Percentiles rank a stretch among this genome's conserved stretches.
These are phyloP conservation scores for Sphagnum contortum DNA, from an alignment of 225 moss, liverwort and hornwort species.

Conservation along the genomic window DNA sequence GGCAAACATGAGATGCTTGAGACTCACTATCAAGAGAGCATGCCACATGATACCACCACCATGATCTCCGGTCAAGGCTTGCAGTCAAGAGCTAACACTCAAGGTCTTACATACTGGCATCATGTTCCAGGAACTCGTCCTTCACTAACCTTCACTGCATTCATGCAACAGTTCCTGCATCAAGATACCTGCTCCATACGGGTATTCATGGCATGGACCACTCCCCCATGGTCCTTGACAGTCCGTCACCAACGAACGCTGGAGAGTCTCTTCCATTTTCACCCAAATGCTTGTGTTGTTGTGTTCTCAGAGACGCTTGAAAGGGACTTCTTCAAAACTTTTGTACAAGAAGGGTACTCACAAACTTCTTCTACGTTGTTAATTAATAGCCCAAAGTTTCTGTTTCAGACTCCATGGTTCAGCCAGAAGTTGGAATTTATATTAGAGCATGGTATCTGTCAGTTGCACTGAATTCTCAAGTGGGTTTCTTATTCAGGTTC, in stretches of 20 bases:
- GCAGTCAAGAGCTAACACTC: too few relatives aligned
- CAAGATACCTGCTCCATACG: slow-evolving; percentile 57
- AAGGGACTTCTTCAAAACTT: slow-evolving; percentile 57
- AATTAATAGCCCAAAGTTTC: too few relatives aligned
- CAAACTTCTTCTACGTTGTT: not conserved
- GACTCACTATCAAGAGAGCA: too few relatives aligned
- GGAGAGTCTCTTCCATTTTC: slow-evolving; percentile 82
- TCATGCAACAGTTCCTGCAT: slow-evolving; percentile 54
- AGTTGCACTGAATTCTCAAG: too few relatives aligned
- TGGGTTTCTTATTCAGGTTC: slow-evolving; percentile 40
- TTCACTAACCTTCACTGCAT: slow-evolving; percentile 42
- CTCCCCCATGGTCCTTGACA: slow-evolving; percentile 82
- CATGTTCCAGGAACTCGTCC: slow-evolving; percentile 36
- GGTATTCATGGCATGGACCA: slow-evolving; percentile 91
- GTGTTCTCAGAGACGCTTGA: slow-evolving; percentile 83
- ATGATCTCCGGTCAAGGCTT: too few relatives aligned
- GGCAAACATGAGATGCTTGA: too few relatives aligned
- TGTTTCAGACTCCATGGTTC: too few relatives aligned
- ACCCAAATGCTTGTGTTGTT: slow-evolving; percentile 78
- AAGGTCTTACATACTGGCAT: slow-evolving; percentile 28
- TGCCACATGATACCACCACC: too few relatives aligned
- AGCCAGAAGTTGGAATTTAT: too few relatives aligned
- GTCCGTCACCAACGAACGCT: slow-evolving; percentile 81
- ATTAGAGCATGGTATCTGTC: too few relatives aligned
- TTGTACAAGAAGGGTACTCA: slow-evolving; percentile 73